Percentiles rank a stretch among this genome's conserved stretches.
Evolutionary conservation across 148 eudicot species (phyloP).

Genomic region (Rhododendron simsii): DNA sequence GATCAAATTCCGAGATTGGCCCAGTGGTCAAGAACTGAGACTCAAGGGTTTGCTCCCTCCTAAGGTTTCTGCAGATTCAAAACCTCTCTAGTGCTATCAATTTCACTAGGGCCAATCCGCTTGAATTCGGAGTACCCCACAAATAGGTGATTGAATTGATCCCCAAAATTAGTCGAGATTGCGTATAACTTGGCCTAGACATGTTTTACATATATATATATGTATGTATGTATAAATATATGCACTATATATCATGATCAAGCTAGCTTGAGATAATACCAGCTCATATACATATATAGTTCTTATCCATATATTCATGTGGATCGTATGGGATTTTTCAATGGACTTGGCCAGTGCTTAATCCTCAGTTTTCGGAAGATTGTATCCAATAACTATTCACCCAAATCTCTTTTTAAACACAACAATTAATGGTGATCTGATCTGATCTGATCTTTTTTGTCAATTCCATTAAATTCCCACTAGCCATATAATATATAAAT

Average conservation of each 20-base stretch:
- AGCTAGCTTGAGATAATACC: background rate
- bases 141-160: background rate
- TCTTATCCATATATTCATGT: background rate
- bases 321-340: background rate
- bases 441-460: background rate
- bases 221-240: too few relatives aligned
- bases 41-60: background rate
- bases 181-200: background rate
- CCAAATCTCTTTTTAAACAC: background rate
- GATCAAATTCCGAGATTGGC: background rate
- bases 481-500: background rate
- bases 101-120: too few relatives aligned
- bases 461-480: background rate
- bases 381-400: background rate
- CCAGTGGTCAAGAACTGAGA: background rate
- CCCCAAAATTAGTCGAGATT: background rate
- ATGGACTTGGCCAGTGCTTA: conserved; percentile 1
- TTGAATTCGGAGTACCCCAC: too few relatives aligned
- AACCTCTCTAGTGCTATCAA: too few relatives aligned
- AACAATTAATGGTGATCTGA: background rate
- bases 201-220: too few relatives aligned
- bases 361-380: conserved; percentile 4
- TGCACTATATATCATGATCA: background rate
- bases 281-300: background rate
- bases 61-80: too few relatives aligned